Percentiles rank a stretch among this genome's conserved stretches.
phyloP scores from a whole-genome alignment of 2,329 filamentous ascomycete genomes.

The Talaromyces sp. region DNA sequence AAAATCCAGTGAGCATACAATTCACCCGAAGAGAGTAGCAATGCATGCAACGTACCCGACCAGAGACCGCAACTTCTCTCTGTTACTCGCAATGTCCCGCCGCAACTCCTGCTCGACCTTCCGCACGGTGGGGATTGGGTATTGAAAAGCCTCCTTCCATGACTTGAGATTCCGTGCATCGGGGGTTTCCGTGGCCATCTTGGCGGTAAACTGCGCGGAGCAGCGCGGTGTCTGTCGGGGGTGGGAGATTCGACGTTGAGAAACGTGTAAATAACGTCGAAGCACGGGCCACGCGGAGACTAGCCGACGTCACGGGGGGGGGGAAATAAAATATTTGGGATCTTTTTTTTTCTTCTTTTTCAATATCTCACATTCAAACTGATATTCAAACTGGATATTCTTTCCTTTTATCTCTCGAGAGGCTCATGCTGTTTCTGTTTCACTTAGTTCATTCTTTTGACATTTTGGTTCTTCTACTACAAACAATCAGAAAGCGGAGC shows the following conservation, averaged over 20 bases:
- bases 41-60: slow-evolving; percentile 52
- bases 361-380: not conserved
- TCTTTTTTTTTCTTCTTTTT: not conserved
- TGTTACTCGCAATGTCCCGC: slow-evolving; percentile 57
- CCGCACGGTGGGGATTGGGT: slow-evolving; percentile 58
- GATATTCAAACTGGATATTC: not conserved
- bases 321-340: too few species aligned
- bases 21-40: not conserved
- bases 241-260: not conserved
- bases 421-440: too few species aligned
- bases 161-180: slow-evolving; percentile 53
- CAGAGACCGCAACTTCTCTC: slow-evolving; percentile 60
- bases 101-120: slow-evolving; percentile 61
- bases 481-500: not conserved
- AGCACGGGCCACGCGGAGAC: slow-evolving; percentile 15
- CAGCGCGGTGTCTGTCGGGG: not conserved
- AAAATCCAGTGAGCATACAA: not conserved
- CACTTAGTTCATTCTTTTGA: too few species aligned
- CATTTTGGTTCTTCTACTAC: too few species aligned
- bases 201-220: slow-evolving; percentile 1
- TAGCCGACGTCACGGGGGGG: not conserved
- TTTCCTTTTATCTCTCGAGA: not conserved
- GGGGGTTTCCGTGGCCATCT: slow-evolving; percentile 53
- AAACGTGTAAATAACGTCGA: not conserved
- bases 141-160: slow-evolving; percentile 65